Conservation (phyloP, 1,139 yeast species). For the Spathaspora sp. region DNA sequence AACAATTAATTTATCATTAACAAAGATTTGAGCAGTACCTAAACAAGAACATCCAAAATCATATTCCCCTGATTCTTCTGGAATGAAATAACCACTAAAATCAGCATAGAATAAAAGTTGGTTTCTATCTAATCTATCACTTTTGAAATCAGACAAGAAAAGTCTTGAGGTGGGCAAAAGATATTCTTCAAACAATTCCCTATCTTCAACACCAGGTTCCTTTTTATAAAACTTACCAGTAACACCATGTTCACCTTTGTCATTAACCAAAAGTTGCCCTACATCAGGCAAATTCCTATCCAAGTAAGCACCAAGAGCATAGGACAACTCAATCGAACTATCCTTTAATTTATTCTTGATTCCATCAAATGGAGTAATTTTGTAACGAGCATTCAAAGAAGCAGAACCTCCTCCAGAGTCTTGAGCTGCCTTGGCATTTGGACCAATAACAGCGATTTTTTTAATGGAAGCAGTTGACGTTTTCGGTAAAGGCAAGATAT, state of each 20-base stretch:
- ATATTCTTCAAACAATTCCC: slow-evolving; percentile 32
- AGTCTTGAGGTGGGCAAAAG: slow-evolving; percentile 30
- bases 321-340: slow-evolving; percentile 10
- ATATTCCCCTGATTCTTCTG: slow-evolving; percentile 45
- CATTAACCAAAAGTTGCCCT: slow-evolving; percentile 13
- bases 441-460: slow-evolving; percentile 29
- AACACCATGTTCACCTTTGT: slow-evolving; percentile 13
- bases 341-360: slow-evolving; percentile 14
- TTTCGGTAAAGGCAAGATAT: slow-evolving; percentile 37
- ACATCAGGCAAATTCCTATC: slow-evolving; percentile 15
- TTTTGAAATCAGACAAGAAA: slow-evolving; percentile 46
- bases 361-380: slow-evolving; percentile 26
- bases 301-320: slow-evolving; percentile 16
- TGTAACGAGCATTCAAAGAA: slow-evolving; percentile 23
- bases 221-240: slow-evolving; percentile 14
- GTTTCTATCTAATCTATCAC: slow-evolving; percentile 16
- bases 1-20: slow-evolving; percentile 48
- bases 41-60: slow-evolving; percentile 46
- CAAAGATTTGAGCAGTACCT: slow-evolving; percentile 50
- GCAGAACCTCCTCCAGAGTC: slow-evolving; percentile 36
- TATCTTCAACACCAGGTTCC: slow-evolving; percentile 10
- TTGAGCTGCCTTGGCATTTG: slow-evolving; percentile 26
- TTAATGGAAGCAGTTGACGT: slow-evolving; percentile 10
- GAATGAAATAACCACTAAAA: slow-evolving; percentile 36
- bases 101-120: slow-evolving; percentile 33